A percentile compares a stretch with the other conserved stretches of the same genome.
phyloP scores from a whole-genome alignment of 768 basidiomycete genomes.

The Pulveroboletus frians region DNA sequence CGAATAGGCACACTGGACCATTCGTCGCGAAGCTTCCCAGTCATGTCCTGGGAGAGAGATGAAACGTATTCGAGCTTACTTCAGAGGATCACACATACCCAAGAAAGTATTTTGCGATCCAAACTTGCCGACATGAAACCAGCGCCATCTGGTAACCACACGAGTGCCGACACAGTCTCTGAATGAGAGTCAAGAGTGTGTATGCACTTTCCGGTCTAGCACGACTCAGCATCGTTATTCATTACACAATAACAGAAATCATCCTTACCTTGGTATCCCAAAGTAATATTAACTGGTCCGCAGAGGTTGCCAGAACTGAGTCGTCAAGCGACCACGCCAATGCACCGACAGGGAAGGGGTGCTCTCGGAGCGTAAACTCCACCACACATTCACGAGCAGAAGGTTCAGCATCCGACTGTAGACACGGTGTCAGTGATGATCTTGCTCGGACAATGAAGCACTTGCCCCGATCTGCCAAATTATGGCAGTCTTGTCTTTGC shows the following conservation, averaged over 20 bases:
- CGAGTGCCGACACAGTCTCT: conserved; percentile 81
- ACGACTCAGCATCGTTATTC: conserved; percentile 9
- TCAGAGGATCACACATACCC: conserved; percentile 49
- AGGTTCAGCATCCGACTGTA: conserved; percentile 43
- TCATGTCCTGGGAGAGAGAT: conserved; percentile 50
- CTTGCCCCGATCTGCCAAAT: conserved; percentile 85
- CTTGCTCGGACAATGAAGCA: conserved; percentile 10
- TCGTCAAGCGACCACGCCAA: conserved; percentile 95
- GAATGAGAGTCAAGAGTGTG: conserved; percentile 63
- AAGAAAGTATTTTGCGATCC: conserved; percentile 77
- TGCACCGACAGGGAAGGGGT: conserved; percentile 71
- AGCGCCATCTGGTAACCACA: conserved; percentile 83
- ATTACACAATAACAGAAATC: not conserved
- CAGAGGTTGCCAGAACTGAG: conserved; percentile 71
- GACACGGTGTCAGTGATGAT: conserved; percentile 5
- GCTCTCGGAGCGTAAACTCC: conserved; percentile 64
- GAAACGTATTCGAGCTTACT: conserved; percentile 3
- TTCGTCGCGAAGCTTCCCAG: conserved; percentile 64
- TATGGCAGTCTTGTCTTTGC: conserved; percentile 82
- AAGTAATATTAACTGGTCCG: conserved; percentile 77
- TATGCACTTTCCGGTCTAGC: conserved; percentile 69
- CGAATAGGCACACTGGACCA: conserved; percentile 74
- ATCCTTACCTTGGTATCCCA: conserved; percentile 82
- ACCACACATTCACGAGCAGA: conserved; percentile 55
- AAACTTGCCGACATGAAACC: conserved; percentile 88